Evolutionary conservation across 108 stramenopile genomes (phyloP).

Genomic region (Cyclotella baltica): DNA sequence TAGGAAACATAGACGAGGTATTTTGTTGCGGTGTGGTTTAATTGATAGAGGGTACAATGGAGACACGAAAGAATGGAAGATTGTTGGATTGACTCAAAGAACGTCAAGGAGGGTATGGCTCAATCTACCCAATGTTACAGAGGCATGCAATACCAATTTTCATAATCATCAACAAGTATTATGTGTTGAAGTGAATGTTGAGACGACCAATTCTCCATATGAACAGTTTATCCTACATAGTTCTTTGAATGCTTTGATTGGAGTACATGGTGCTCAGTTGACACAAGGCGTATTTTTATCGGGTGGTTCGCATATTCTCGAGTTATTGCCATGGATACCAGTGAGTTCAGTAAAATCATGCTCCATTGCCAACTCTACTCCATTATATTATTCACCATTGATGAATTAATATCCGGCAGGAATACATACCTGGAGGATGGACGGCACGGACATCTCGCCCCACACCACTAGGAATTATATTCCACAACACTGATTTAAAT

Average conservation of each 20-base stretch:
- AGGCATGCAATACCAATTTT: conserved; percentile 28
- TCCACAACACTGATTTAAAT: conserved; percentile 58
- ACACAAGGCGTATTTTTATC: conserved; percentile 57
- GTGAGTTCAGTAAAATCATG: too few species aligned
- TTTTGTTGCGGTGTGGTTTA: neutral
- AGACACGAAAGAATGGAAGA: conserved; percentile 24
- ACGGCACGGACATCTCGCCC: conserved; percentile 27
- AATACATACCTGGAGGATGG: conserved; percentile 20
- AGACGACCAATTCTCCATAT: conserved; percentile 29
- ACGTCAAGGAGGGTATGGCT: conserved; percentile 16
- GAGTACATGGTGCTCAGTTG: conserved; percentile 61
- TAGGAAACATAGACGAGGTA: neutral
- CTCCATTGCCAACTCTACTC: too few species aligned
- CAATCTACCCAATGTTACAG: conserved; percentile 16
- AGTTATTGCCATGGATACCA: conserved; percentile 57
- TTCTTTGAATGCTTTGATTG: conserved; percentile 56
- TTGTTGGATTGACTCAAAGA: conserved; percentile 25
- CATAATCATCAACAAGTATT: conserved; percentile 41
- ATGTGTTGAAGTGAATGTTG: conserved; percentile 59
- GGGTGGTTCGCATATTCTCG: conserved; percentile 47
- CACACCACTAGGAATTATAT: conserved; percentile 62
- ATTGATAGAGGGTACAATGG: neutral
- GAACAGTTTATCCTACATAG: conserved; percentile 58
- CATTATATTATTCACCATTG: conserved; percentile 35
- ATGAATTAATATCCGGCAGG: too few species aligned